Evolutionary conservation across 2,329 filamentous ascomycete genomes (phyloP), one percentile per base, ranked within the genome.

Genomic region (Microdochium paspali): DNA sequence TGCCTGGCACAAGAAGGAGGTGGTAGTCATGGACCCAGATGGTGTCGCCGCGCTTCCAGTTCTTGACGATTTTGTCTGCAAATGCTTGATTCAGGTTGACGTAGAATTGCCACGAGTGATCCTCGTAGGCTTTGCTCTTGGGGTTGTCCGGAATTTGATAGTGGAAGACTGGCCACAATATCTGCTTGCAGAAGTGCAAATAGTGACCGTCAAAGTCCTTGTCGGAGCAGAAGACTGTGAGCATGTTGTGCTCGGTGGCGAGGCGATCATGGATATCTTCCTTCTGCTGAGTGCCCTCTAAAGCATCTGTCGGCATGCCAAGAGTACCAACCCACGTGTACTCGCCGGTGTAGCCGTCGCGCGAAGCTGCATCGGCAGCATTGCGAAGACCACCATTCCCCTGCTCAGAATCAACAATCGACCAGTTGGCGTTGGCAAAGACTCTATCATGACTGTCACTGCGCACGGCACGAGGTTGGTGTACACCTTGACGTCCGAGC

Each of bases 21-120:
- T 97, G 91, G 62, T 97, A 97, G 65, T 97, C 91, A 62, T 97
- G 90, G 42, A 97, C 74, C 91, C 91, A 97, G 58, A 97, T 86
- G 44, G 87, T 81, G 62, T 97, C 93, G 39, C 89, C 90, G 24
- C 85, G 82, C 72, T 95, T 96, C 84, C 91, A 97, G 67, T 90
- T 88, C 64, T 85, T 85, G 44, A 95, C 74, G 49, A 97, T 90
- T 61, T 84, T 85, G 62, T 96, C 87, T 26, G 91, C 91, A 66
- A 97, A 96, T 3, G 85, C 88, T 64, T 93, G 85, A 68, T 96
- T 96, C 60, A 96, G 78, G 47, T 87, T 88, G 61, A 90, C 85
- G 59, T 97, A 97, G 70, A 88, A 95, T 56, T 90, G 79, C 89
- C 90, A 97, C 0, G 90, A 96, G 66, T 97, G 90, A 57, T 97